Evolutionary conservation across 2,329 filamentous ascomycete species (phyloP).

Genomic region (Penicillium glabrum): DNA sequence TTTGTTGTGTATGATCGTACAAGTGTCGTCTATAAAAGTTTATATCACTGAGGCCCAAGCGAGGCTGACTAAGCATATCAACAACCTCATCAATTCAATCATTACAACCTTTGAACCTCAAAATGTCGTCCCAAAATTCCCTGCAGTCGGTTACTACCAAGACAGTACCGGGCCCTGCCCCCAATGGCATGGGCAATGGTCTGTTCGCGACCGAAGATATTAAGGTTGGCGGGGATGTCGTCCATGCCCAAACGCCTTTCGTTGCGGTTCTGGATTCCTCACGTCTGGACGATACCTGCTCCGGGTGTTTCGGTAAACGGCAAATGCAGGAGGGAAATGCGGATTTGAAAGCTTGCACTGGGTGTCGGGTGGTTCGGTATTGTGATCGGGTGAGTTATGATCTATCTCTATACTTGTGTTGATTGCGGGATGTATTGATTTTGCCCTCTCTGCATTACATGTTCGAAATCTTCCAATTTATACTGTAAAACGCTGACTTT

Average conservation of each 20-base stretch:
- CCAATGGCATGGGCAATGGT: conserved; percentile 49
- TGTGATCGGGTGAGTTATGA: conserved; percentile 55
- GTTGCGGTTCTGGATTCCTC: conserved; percentile 55
- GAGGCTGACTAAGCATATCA: conserved; percentile 7
- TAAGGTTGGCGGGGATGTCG: conserved; percentile 49
- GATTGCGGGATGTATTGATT: background rate
- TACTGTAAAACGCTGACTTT: background rate
- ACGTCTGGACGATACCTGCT: conserved; percentile 56
- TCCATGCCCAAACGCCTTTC: conserved; percentile 53
- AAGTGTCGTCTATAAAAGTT: background rate
- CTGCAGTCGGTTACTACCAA: conserved; percentile 23
- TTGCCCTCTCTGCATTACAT: background rate
- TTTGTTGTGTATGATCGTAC: too few relatives aligned
- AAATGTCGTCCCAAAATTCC: conserved; percentile 19
- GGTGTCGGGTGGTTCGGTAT: conserved; percentile 59
- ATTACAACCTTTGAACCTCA: background rate
- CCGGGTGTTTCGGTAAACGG: conserved; percentile 54
- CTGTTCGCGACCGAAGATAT: conserved; percentile 56
- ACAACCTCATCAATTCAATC: background rate
- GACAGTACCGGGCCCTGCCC: conserved; percentile 23
- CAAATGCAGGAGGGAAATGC: conserved; percentile 20
- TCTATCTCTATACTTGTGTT: background rate
- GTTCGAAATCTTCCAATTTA: background rate
- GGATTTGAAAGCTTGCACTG: conserved; percentile 55
- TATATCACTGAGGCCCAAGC: background rate